Evolutionary conservation across 108 stramenopile species (phyloP).

Genomic region (Mediolabrus comicus): DNA sequence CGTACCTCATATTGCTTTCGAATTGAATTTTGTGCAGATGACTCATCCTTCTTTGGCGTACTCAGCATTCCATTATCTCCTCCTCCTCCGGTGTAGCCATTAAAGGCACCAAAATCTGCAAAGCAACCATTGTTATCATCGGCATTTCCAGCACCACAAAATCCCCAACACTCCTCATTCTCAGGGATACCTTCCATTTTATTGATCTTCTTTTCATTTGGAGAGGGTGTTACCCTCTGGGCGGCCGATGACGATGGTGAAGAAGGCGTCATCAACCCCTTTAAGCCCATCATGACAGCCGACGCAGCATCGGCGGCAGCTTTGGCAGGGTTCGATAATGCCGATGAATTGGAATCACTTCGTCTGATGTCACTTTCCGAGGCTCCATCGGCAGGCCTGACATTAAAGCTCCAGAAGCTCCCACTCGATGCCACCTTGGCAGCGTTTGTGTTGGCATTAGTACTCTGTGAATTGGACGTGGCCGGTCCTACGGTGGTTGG

Average conservation of each 20-base stretch:
- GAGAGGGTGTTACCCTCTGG: slow-evolving; percentile 1
- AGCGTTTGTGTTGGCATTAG: background rate
- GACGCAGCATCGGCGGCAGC: slow-evolving; percentile 14
- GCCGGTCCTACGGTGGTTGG: background rate
- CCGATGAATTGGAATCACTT: background rate
- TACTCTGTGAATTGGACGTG: background rate
- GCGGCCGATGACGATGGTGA: background rate
- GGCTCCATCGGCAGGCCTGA: background rate
- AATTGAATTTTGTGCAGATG: background rate
- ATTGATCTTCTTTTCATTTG: background rate
- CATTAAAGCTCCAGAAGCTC: slow-evolving; percentile 6
- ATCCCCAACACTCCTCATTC: background rate
- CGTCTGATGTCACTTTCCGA: background rate
- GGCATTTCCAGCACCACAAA: background rate
- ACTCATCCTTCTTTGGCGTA: background rate
- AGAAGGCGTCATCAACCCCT: background rate
- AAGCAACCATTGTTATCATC: background rate
- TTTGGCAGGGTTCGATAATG: slow-evolving; percentile 14
- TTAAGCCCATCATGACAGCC: slow-evolving; percentile 1
- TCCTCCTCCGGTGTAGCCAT: background rate
- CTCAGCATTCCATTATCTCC: background rate
- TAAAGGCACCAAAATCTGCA: background rate
- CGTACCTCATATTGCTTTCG: background rate
- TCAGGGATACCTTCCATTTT: slow-evolving; percentile 9
- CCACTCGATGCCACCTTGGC: background rate